These are phyloP conservation scores for Pseudocercospora ulei DNA, from an alignment of 2,329 filamentous ascomycete species.

Conservation along the genomic window DNA sequence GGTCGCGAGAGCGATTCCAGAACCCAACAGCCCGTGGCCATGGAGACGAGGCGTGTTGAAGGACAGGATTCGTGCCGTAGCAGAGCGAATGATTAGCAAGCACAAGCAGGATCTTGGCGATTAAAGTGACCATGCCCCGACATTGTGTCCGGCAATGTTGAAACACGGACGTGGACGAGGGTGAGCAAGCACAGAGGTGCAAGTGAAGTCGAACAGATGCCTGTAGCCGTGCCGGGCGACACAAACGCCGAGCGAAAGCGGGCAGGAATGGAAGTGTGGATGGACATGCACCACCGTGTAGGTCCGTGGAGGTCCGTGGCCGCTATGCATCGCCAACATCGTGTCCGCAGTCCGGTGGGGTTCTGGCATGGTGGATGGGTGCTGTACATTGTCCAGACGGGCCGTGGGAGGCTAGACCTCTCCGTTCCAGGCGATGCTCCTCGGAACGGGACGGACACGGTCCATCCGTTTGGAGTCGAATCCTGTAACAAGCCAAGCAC, in stretches of 20 bases:
- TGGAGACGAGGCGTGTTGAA: neutral
- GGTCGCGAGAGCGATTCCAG: slow-evolving; percentile 5
- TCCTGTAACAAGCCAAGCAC: too few relatives aligned
- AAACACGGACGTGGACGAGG: neutral
- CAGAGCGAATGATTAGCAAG: slow-evolving; percentile 5
- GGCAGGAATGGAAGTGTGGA: slow-evolving; percentile 6
- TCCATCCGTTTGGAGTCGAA: too few relatives aligned
- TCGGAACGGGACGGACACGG: too few relatives aligned
- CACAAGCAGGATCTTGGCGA: slow-evolving; percentile 6
- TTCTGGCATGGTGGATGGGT: too few relatives aligned
- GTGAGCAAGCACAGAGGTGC: slow-evolving; percentile 2
- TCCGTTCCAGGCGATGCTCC: too few relatives aligned
- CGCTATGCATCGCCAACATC: too few relatives aligned
- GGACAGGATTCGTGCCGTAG: slow-evolving; percentile 1
- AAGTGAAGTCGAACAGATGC: slow-evolving; percentile 2
- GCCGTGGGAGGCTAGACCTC: too few relatives aligned
- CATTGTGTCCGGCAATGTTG: slow-evolving; percentile 4
- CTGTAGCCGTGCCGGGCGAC: neutral
- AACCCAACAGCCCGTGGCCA: slow-evolving; percentile 5
- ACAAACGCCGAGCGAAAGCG: slow-evolving; percentile 5
- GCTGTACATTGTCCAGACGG: too few relatives aligned
- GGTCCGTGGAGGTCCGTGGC: too few relatives aligned
- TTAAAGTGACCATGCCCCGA: too few relatives aligned
- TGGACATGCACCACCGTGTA: neutral
- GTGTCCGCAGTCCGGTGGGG: too few relatives aligned